These are phyloP conservation scores for Rhododendron mucronatum DNA, from an alignment of 148 eudicot genomes.

Conservation along the genomic window DNA sequence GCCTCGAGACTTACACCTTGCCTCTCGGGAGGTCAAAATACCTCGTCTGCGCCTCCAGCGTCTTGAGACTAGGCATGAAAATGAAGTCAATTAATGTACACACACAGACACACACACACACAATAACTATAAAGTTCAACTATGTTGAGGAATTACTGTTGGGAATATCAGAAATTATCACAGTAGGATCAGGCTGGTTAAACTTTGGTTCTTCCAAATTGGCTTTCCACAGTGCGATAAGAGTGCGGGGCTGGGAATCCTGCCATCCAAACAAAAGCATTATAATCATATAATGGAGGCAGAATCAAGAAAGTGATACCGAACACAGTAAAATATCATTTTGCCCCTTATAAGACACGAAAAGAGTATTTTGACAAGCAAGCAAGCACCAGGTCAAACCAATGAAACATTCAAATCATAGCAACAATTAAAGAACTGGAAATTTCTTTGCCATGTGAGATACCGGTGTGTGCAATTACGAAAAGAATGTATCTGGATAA, in stretches of 20 bases:
- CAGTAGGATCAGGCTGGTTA: constrained; percentile 66
- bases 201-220: constrained; percentile 73
- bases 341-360: background rate
- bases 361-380: background rate
- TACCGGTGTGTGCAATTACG: background rate
- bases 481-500: background rate
- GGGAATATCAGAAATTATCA: constrained; percentile 56
- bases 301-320: background rate
- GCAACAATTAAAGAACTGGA: background rate
- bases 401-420: background rate
- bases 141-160: constrained; percentile 45
- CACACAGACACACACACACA: background rate
- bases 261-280: constrained; percentile 22
- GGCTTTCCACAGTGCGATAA: constrained; percentile 84
- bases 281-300: background rate
- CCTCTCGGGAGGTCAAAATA: constrained; percentile 35
- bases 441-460: background rate
- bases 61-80: constrained; percentile 57
- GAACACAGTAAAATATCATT: background rate
- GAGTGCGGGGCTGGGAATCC: constrained; percentile 85
- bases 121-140: background rate
- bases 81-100: constrained; percentile 12
- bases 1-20: constrained; percentile 51
- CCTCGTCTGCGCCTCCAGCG: constrained; percentile 48
- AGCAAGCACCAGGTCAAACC: background rate